These are phyloP conservation scores for Mycena galopus DNA, from an alignment of 768 basidiomycete genomes.

Conservation along the genomic window DNA sequence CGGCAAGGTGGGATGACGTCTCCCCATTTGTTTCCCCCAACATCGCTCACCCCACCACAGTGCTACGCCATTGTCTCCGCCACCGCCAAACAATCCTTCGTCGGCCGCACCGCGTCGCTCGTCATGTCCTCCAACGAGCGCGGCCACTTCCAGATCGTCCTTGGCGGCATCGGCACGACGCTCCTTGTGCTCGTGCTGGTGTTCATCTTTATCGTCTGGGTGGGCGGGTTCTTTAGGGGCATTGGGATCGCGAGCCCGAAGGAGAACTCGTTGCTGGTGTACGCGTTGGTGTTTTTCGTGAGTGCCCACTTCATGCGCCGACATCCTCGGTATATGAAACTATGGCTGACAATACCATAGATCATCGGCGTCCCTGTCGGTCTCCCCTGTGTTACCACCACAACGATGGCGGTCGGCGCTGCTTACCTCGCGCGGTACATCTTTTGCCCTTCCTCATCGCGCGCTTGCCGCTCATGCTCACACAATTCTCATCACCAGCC, in stretches of 20 bases:
- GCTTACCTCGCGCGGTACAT: constrained; percentile 60
- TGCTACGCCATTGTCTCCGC: constrained; percentile 40
- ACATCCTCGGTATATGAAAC: no score
- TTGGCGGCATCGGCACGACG: constrained; percentile 56
- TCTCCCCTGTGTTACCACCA: constrained; percentile 59
- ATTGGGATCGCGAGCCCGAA: constrained; percentile 53
- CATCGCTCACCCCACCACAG: no score
- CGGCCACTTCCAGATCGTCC: constrained; percentile 62
- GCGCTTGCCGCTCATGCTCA: no score
- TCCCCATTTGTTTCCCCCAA: no score
- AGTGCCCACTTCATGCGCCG: constrained; percentile 16
- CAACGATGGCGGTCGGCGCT: constrained; percentile 42
- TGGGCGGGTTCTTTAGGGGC: constrained; percentile 57
- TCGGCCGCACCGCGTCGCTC: no score
- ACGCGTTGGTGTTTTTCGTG: constrained; percentile 56
- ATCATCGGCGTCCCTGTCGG: constrained; percentile 65
- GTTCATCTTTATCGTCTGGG: constrained; percentile 59
- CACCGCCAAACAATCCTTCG: constrained; percentile 36
- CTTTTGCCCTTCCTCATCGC: constrained; percentile 47
- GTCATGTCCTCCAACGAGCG: constrained; percentile 48
- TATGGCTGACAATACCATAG: constrained; percentile 24
- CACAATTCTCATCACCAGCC: constrained; percentile 34
- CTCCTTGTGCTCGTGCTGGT: constrained; percentile 58
- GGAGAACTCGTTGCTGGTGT: constrained; percentile 61
- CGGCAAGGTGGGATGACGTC: constrained; percentile 40